Base-by-base conservation (phyloP, 352 stramenopile genomes). In the Phytophthora sojae region DNA sequence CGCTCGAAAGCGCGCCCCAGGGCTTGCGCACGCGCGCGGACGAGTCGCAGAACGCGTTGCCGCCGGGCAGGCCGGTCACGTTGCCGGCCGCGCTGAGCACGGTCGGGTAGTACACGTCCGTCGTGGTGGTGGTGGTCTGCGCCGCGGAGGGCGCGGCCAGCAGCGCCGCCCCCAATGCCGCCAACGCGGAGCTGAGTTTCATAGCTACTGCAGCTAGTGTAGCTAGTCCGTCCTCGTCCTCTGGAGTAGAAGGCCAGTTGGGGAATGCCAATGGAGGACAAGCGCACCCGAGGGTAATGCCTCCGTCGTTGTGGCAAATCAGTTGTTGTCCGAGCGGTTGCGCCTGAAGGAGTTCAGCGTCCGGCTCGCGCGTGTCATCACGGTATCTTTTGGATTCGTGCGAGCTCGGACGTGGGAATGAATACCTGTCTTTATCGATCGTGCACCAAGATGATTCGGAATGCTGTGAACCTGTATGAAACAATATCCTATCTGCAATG, bases 1-100 rank as follows among this genome's bases (percentile, higher is more conserved):
- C 66, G 7, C 56, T 42, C 1, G 69, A 69, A 23, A 93, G 68
- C 4, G 71, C 66, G 0, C 71, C 72, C 85, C 85, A 93, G 0
- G 81, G 76, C 21, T 88, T 86, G 19, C 85, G 83, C 17, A 93
- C 79, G 25, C 85, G 85, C 9, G 51, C 42, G 1, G 49, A 26
- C 25, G 25, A 53, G 26, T 69, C 61, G 30, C 85, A 92, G 26
- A 80, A 64, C 4, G 71, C 54, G 63, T 91, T 91, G 57, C 82
- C 82, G 17, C 82, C 85, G 0, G 79, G 74, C 3, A 92, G 75
- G 26, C 76, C 82, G 29, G 80, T 85, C 8, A 80, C 66, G 47
- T 86, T 82, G 30, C 73, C 71, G 11, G 67, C 66, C 12, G 72
- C 77, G 42, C 73, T 84, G 17, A 88, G 51, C 45, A 85, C 71